Evolutionary conservation across 495 filamentous ascomycete genomes (phyloP), one percentile per base, ranked within the genome.

Genomic region (Cercophora samala): DNA sequence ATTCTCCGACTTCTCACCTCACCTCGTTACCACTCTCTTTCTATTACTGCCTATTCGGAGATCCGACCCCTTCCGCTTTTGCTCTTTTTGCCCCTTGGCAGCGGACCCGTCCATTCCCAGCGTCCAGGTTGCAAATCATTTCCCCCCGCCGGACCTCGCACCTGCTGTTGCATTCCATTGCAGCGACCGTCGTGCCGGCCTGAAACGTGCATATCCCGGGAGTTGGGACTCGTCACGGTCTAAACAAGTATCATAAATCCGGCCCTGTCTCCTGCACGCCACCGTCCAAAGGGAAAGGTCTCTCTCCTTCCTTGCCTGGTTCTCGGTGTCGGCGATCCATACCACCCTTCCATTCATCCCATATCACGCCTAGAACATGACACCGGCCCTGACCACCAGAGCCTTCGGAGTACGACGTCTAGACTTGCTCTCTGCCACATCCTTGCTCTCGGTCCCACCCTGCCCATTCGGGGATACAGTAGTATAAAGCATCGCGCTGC

Each of bases 161-260:
- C 60, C 59, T 69, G 37, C 23, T 51, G 70, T 74, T 60, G 66
- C 70, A 74, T 72, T 74, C 72, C 72, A 69, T 70, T 72, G 46
- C 62, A 58, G 70, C 70, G 65, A 13, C 61, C 63, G 63, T 60
- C 62, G 37, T 46, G 37, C 37, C 37, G 37, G 37, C 37, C 13
- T 46, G 37, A 46, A 1, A 46, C 37, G 37, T 46, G 37, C 37
- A 37, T 66, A 59, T 63, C 53, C 63, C 60, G 65, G 65, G 70
- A 66, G n/a, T 22, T 58, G 64, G 64, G 42, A 53, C 63, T 69
- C 55, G 58, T 37, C 51, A 18, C n/a, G 42, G 51, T 13, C 18
- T 26, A 56, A 56, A 19, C 19, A 56, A 21, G n/a, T 23, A 56
- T 56, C 53, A 52, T 6, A 19, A 21, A 18, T 23, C 25, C 51